These are phyloP conservation scores for Chaetomium sp. DNA, from an alignment of 2,329 filamentous ascomycete genomes.

Conservation along the genomic window DNA sequence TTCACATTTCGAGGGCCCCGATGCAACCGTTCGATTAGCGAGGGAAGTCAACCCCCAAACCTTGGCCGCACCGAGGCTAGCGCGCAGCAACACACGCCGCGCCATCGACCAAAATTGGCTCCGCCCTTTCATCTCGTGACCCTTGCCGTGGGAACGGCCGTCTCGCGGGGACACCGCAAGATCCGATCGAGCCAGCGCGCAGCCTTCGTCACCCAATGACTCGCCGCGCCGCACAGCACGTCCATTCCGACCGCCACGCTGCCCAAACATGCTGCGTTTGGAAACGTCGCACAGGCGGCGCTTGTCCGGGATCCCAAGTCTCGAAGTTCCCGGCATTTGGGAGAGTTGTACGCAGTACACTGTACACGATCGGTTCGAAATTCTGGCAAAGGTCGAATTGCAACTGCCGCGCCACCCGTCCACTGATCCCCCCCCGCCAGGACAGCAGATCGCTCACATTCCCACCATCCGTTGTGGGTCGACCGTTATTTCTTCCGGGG, in stretches of 20 bases:
- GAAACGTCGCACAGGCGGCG: slow-evolving; percentile 8
- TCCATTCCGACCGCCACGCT: slow-evolving; percentile 13
- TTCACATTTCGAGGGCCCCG: slow-evolving; percentile 24
- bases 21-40: slow-evolving; percentile 38
- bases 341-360: not conserved
- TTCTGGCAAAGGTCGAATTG: not conserved
- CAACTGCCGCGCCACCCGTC: slow-evolving; percentile 16
- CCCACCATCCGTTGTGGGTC: slow-evolving; percentile 14
- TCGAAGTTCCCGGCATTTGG: not conserved
- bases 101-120: slow-evolving; percentile 27
- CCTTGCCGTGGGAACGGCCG: slow-evolving; percentile 19
- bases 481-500: slow-evolving; percentile 18
- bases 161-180: slow-evolving; percentile 29
- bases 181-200: slow-evolving; percentile 28
- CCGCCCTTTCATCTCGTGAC: slow-evolving; percentile 32
- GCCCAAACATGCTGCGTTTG: slow-evolving; percentile 20
- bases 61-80: slow-evolving; percentile 11
- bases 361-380: not conserved
- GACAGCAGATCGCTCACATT: slow-evolving; percentile 8
- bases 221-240: not conserved
- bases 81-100: slow-evolving; percentile 3
- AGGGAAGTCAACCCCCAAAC: slow-evolving; percentile 26
- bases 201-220: slow-evolving; percentile 3
- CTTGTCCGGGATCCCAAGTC: not conserved
- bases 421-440: not conserved